Evolutionary conservation across 2,329 filamentous ascomycete genomes (phyloP).

Genomic region (Aschersonia sp.): DNA sequence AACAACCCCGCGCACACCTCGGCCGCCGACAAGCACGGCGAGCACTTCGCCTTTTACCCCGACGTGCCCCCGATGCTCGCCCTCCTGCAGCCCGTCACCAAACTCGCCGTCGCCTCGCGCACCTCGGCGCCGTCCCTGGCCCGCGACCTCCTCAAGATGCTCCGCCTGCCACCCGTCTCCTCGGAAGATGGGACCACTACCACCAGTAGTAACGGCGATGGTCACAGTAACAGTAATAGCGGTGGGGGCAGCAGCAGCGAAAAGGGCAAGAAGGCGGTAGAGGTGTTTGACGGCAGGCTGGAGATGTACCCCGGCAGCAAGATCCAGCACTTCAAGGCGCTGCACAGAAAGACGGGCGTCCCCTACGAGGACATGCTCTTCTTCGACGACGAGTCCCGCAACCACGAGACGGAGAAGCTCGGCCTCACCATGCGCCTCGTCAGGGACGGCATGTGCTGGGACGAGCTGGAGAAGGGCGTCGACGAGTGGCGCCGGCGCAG

Average conservation of each 20-base stretch:
- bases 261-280: conserved; percentile 32
- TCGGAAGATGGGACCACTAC: no score
- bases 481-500: conserved; percentile 66
- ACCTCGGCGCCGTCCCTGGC: conserved; percentile 70
- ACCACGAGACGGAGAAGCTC: conserved; percentile 63
- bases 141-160: conserved; percentile 61
- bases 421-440: conserved; percentile 80
- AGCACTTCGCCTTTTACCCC: conserved; percentile 55
- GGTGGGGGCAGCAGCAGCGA: conserved; percentile 3
- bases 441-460: conserved; percentile 59
- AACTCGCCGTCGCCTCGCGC: conserved; percentile 63
- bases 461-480: conserved; percentile 68
- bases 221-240: no score
- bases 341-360: conserved; percentile 58
- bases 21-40: conserved; percentile 41
- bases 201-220: no score
- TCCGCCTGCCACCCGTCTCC: conserved; percentile 37
- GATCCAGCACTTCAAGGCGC: conserved; percentile 65
- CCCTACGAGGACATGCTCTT: conserved; percentile 79
- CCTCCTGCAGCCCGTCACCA: conserved; percentile 14
- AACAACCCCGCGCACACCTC: conserved; percentile 26
- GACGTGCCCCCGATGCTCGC: conserved; percentile 52
- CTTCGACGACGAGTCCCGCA: conserved; percentile 84
- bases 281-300: conserved; percentile 43
- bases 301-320: conserved; percentile 69